These are phyloP conservation scores for Adenanthera pavonina DNA, from an alignment of 306 rosid genomes.

Conservation along the genomic window DNA sequence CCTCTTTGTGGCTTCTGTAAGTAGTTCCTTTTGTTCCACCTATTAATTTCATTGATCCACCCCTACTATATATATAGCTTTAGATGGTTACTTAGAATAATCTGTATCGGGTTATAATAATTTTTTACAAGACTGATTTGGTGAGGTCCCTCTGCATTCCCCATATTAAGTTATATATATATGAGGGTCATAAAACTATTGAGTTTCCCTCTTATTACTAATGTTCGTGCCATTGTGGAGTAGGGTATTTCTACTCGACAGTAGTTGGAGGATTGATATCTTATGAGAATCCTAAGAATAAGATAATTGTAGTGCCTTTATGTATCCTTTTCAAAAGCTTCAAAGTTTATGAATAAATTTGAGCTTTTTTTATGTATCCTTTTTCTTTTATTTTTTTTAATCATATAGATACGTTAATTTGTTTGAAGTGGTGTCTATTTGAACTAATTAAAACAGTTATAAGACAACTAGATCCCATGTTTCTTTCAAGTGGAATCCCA, in stretches of 20 bases:
- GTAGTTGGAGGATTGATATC: slow-evolving; percentile 74
- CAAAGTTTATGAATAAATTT: too few relatives aligned
- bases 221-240: slow-evolving; percentile 29
- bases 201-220: slow-evolving; percentile 1
- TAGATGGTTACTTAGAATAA: neutral
- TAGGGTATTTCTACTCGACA: slow-evolving; percentile 93
- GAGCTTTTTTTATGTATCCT: too few relatives aligned
- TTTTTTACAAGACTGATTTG: slow-evolving; percentile 70
- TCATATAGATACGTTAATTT: too few relatives aligned
- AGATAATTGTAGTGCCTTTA: slow-evolving; percentile 78
- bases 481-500: too few relatives aligned
- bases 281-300: slow-evolving; percentile 86
- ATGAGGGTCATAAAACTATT: too few relatives aligned
- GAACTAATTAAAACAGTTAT: too few relatives aligned
- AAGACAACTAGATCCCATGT: too few relatives aligned
- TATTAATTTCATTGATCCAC: slow-evolving; percentile 2
- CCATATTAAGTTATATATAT: neutral
- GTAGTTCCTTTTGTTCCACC: slow-evolving; percentile 8
- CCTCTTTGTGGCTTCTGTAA: slow-evolving; percentile 84
- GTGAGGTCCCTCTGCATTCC: slow-evolving; percentile 71
- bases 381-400: too few relatives aligned
- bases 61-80: too few relatives aligned
- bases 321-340: too few relatives aligned
- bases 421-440: too few relatives aligned
- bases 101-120: slow-evolving; percentile 16